Percentiles rank a stretch among this genome's conserved stretches.
Conservation (phyloP, 2,329 filamentous ascomycete genomes). For the Fusarium sp. region DNA sequence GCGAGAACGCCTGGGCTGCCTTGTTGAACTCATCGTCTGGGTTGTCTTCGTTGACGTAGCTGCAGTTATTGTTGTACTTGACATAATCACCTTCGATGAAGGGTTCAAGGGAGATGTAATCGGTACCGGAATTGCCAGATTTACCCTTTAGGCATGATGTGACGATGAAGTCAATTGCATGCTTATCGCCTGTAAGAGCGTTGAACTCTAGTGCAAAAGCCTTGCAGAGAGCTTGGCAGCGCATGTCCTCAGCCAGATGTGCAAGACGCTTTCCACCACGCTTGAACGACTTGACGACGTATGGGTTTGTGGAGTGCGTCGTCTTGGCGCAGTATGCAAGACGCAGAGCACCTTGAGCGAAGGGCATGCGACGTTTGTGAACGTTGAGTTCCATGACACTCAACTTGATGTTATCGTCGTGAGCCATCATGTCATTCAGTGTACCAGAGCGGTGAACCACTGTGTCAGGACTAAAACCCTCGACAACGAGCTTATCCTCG, state of each 20-base stretch:
- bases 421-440: slow-evolving; percentile 50
- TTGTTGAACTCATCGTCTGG: slow-evolving; percentile 37
- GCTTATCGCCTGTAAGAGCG: slow-evolving; percentile 34
- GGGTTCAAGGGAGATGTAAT: slow-evolving; percentile 49
- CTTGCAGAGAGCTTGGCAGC: slow-evolving; percentile 51
- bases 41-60: slow-evolving; percentile 44
- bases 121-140: neutral
- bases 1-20: slow-evolving; percentile 52
- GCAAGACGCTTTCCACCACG: slow-evolving; percentile 35
- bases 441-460: slow-evolving; percentile 38
- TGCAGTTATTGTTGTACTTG: slow-evolving; percentile 52
- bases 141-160: slow-evolving; percentile 44
- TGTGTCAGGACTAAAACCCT: slow-evolving; percentile 45
- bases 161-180: slow-evolving; percentile 46
- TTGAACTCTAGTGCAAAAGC: slow-evolving; percentile 55
- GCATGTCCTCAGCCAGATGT: slow-evolving; percentile 50
- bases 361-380: slow-evolving; percentile 39
- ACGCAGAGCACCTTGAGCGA: slow-evolving; percentile 46
- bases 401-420: slow-evolving; percentile 48
- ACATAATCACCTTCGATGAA: slow-evolving; percentile 48
- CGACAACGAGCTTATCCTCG: neutral
- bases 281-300: slow-evolving; percentile 50
- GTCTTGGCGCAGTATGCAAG: slow-evolving; percentile 47
- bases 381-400: slow-evolving; percentile 48
- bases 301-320: slow-evolving; percentile 37